Evolutionary conservation across 257 asterid genomes (phyloP), one percentile per base, ranked within the genome.

Genomic region (Leptodermis oblonga): DNA sequence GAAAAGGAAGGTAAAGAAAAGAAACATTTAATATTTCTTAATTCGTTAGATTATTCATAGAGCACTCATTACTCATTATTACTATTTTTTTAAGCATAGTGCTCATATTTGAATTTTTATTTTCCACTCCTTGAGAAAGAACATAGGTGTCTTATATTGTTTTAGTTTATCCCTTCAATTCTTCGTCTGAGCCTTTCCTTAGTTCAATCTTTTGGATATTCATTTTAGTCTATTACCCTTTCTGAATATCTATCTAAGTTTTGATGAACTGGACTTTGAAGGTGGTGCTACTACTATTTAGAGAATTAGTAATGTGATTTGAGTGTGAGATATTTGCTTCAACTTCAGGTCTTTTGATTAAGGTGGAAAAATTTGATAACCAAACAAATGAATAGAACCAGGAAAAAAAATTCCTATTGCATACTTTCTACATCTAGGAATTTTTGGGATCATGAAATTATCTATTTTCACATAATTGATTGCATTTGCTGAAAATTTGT

Each of bases 1-100:
- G 73, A 66, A 5, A 80, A 71, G 72, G 84, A 71, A 56, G 84
- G 81, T 65, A 75, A 68, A 59, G 72, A 73, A 49, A 71, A 68
- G 62, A 33, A 17, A 45, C 69, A 62, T 22, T 61, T 11, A 13
- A 11, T 41, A 34, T 54, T 26, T 45, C 18, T 54, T 22, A 31
- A 5, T 5, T 67, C 23, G 36, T 37, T 2, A 55, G 9, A 58
- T 62, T 39, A 25, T 22, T 22, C 22, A 9, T 26, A 0, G 26
- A 59, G 25, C 1, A 13, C 14, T 53, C n/a, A n/a, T n/a, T n/a
- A n/a, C n/a, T n/a, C n/a, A n/a, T n/a, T n/a, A n/a, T n/a, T n/a
- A n/a, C n/a, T 31, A 11, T 46, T 36, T 36, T 60, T 22, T 18
- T 48, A 33, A 5, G 36, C 64, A 22, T 45, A 15, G 3, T 2